A percentile compares a stretch with the other conserved stretches of the same genome.
Evolutionary conservation across 1,139 yeast species (phyloP).

Genomic region (Magnusiomyces paraingens): DNA sequence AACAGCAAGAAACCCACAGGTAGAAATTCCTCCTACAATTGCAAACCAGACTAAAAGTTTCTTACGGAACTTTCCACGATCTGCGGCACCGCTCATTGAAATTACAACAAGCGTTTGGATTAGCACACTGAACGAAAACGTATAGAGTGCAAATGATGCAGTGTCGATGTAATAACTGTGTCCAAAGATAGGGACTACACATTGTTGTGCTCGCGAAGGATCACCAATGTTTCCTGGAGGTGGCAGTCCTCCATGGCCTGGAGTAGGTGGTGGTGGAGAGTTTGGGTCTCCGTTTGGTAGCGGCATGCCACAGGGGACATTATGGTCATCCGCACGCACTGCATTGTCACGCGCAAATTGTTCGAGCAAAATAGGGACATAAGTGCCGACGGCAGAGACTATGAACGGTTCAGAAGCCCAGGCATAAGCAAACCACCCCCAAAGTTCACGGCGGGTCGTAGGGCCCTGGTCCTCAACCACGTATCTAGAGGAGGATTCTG

Average conservation of each 20-base stretch:
- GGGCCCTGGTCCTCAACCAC: slow-evolving; percentile 14
- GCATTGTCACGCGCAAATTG: slow-evolving; percentile 49
- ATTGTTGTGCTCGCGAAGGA: slow-evolving; percentile 25
- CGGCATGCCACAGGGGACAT: slow-evolving; percentile 13
- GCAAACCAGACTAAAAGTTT: slow-evolving; percentile 49
- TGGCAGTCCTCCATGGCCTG: slow-evolving; percentile 4
- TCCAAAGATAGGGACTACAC: slow-evolving; percentile 45
- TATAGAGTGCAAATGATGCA: slow-evolving; percentile 60
- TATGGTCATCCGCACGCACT: slow-evolving; percentile 7
- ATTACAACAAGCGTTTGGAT: slow-evolving; percentile 59
- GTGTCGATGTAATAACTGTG: slow-evolving; percentile 46
- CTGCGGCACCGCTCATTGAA: slow-evolving; percentile 61
- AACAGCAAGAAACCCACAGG: slow-evolving; percentile 42
- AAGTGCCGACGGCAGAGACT: slow-evolving; percentile 66
- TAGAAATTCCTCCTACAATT: slow-evolving; percentile 45
- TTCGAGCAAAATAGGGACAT: slow-evolving; percentile 58
- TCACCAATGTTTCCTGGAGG: slow-evolving; percentile 16
- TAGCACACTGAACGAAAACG: slow-evolving; percentile 57
- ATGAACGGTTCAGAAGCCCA: slow-evolving; percentile 73
- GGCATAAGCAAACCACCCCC: slow-evolving; percentile 43
- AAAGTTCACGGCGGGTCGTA: slow-evolving; percentile 21
- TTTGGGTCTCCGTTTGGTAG: slow-evolving; percentile 16
- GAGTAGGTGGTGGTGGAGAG: not conserved
- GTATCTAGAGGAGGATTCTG: not conserved
- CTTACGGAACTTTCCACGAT: slow-evolving; percentile 50